Base-by-base conservation (phyloP, 2,329 filamentous ascomycete genomes). In the Fusarium drepaniforme region DNA sequence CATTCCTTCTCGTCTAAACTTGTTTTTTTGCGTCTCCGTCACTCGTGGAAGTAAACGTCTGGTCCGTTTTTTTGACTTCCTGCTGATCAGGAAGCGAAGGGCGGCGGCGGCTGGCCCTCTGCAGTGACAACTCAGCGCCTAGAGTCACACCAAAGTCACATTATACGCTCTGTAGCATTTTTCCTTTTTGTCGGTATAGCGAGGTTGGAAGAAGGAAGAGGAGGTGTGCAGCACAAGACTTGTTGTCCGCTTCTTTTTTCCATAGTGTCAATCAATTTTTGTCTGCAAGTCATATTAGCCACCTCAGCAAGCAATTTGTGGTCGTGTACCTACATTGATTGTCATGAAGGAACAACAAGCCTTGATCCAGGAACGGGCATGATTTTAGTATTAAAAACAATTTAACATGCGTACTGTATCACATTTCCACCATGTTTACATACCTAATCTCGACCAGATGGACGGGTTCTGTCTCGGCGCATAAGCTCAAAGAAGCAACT, bases 71-170 rank as follows among this genome's bases (percentile, higher is more conserved):
- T 64, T 57, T 30, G 25, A 53, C 49, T 53, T 49, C 15, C 46
- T 28, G 57, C 53, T 64, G 64, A 64, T 57, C 53, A 64, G 53
- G 57, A 68, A 61, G 65, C 60, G 57, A 53, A 53, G 12, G 42
- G 42, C n/a, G 38, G 38, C 38, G 37, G 44, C 46, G 49, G 49
- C 25, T 33, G 33, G 33, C 33, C 33, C 28, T 66, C 51, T 80
- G 78, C 77, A 80, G 53, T 78, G 78, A 79, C 78, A 80, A 79
- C 78, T 78, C 78, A 80, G 23, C 64, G 57, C 56, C 42, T 42
- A 70, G 57, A 73, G 72, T 77, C 69, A 61, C 67, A 77, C 74
- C 64, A 67, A 57, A 60, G 44, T 38, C 64, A 59, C 42, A 56
- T 65, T 63, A 58, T 25, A 51, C 57, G 23, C 53, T 37, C n/a